Conservation (phyloP, 2,329 filamentous ascomycete species). For the Aureobasidium pullulans region DNA sequence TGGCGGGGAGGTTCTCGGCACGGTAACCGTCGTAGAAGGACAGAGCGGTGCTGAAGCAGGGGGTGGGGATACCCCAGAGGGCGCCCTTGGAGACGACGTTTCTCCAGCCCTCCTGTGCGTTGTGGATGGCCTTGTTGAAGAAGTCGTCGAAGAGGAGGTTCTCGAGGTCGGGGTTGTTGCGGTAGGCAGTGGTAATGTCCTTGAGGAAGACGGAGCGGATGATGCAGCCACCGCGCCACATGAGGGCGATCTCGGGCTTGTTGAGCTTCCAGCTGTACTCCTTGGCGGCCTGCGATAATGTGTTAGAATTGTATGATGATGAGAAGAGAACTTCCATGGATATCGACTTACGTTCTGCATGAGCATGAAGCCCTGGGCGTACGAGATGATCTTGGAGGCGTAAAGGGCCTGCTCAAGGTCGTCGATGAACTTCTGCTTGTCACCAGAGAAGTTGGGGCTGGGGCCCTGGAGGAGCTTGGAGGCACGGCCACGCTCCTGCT, state of each 20-base stretch:
- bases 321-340: neutral
- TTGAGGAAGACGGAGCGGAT: conserved; percentile 99
- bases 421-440: conserved; percentile 88
- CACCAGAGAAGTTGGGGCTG: conserved; percentile 71
- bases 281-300: conserved; percentile 70
- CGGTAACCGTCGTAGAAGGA: conserved; percentile 99
- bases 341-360: conserved; percentile 76
- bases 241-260: conserved; percentile 99
- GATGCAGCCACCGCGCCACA: conserved; percentile 99
- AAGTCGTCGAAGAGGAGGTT: conserved; percentile 98
- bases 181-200: conserved; percentile 97
- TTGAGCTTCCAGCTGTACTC: conserved; percentile 98
- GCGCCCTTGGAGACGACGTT: conserved; percentile 86
- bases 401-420: conserved; percentile 99
- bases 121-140: conserved; percentile 99
- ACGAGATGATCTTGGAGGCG: conserved; percentile 99
- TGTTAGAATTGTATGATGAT: conserved; percentile 20
- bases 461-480: conserved; percentile 73
- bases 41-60: conserved; percentile 92
- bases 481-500: conserved; percentile 82
- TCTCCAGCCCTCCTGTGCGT: conserved; percentile 83
- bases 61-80: conserved; percentile 89
- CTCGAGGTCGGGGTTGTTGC: conserved; percentile 86
- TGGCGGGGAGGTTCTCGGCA: conserved; percentile 93
- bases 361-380: conserved; percentile 99